Conservation (phyloP, 805 yeast species). For the Candida arabinofermentans region DNA sequence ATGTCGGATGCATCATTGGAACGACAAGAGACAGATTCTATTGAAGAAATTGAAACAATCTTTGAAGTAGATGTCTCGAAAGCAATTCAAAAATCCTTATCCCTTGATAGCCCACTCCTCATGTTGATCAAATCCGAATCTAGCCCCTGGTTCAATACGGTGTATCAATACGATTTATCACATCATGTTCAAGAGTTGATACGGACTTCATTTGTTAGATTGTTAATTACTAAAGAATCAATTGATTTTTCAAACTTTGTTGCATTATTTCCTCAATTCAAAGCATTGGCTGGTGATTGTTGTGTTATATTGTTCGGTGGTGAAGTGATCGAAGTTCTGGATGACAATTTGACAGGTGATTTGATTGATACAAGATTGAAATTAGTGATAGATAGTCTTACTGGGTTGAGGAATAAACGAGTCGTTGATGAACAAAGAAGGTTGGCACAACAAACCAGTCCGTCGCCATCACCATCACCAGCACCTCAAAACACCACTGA, state of each 20-base stretch:
- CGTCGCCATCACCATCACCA: constrained; percentile 7
- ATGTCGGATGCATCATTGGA: not conserved
- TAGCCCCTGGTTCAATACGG: constrained; percentile 20
- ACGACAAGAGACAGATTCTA: not conserved
- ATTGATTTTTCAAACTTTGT: constrained; percentile 44
- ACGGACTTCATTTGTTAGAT: constrained; percentile 33
- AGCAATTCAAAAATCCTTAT: constrained; percentile 39
- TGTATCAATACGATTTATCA: constrained; percentile 17
- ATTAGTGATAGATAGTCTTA: constrained; percentile 11
- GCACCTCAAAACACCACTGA: not conserved
- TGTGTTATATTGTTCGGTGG: constrained; percentile 50
- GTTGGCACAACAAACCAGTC: not conserved
- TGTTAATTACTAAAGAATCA: constrained; percentile 38
- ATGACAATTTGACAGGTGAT: constrained; percentile 27
- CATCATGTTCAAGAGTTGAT: constrained; percentile 15
- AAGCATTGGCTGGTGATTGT: constrained; percentile 26
- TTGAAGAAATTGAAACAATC: not conserved
- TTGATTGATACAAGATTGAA: constrained; percentile 27
- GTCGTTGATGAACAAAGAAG: constrained; percentile 2
- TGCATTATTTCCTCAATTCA: constrained; percentile 46
- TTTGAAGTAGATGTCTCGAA: constrained; percentile 22
- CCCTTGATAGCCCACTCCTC: constrained; percentile 34
- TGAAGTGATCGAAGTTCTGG: constrained; percentile 39
- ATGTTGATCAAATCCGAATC: constrained; percentile 33
- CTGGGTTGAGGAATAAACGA: not conserved